A percentile compares a stretch with the other conserved stretches of the same genome.
Conservation (phyloP, 768 basidiomycete species). For the Suillus bovinus region DNA sequence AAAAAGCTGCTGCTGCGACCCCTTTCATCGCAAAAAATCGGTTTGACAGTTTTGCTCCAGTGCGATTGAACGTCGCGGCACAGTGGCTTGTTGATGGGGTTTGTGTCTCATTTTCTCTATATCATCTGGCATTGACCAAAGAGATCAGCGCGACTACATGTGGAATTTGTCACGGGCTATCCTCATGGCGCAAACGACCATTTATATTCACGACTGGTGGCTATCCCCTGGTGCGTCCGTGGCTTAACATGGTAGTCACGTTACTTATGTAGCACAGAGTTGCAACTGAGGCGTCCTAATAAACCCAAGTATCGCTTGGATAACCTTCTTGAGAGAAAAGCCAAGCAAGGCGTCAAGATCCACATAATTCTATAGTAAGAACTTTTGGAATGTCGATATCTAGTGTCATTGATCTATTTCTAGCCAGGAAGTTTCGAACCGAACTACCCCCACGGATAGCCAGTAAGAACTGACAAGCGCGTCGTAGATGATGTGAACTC, state of each 20-base stretch:
- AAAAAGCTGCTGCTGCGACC: slow-evolving; percentile 74
- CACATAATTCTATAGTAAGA: slow-evolving; percentile 91
- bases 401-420: slow-evolving; percentile 11
- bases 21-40: slow-evolving; percentile 79
- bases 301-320: slow-evolving; percentile 89
- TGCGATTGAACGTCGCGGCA: slow-evolving; percentile 88
- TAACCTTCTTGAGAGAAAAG: slow-evolving; percentile 82
- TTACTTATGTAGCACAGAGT: slow-evolving; percentile 45
- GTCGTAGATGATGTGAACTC: background rate
- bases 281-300: slow-evolving; percentile 81
- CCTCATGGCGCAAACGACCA: slow-evolving; percentile 79
- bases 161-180: slow-evolving; percentile 96
- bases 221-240: slow-evolving; percentile 68
- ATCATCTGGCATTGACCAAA: background rate
- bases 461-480: slow-evolving; percentile 48
- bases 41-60: slow-evolving; percentile 94
- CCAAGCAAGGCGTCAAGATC: slow-evolving; percentile 94
- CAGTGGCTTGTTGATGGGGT: slow-evolving; percentile 99
- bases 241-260: slow-evolving; percentile 6
- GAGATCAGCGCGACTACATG: slow-evolving; percentile 85
- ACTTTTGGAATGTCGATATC: background rate
- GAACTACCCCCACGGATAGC: slow-evolving; percentile 94
- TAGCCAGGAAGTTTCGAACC: slow-evolving; percentile 93
- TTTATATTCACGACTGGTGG: slow-evolving; percentile 99
- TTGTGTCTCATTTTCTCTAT: background rate